These are phyloP conservation scores for Solanum infundibuliforme DNA, from an alignment of 257 asterid species.

Conservation along the genomic window DNA sequence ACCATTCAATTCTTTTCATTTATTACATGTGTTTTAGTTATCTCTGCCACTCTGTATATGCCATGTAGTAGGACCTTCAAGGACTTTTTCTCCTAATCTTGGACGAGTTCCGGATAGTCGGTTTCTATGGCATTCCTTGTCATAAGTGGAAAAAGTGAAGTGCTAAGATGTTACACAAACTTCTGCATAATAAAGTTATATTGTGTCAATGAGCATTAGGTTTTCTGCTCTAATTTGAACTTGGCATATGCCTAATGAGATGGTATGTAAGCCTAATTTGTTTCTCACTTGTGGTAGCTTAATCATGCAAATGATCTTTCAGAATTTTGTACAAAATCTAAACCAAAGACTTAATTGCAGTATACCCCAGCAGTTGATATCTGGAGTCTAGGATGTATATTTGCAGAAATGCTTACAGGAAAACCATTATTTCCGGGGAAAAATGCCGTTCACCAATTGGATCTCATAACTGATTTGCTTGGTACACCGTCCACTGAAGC, in stretches of 20 bases:
- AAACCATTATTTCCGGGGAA: constrained; percentile 87
- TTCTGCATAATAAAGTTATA: not conserved
- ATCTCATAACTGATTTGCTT: constrained; percentile 82
- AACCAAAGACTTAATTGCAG: constrained; percentile 28
- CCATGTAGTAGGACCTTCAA: not conserved
- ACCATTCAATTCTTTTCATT: not conserved
- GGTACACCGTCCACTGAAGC: constrained; percentile 78
- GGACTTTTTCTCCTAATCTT: not conserved
- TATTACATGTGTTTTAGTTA: not conserved
- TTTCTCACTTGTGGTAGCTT: not conserved
- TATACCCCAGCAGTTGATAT: constrained; percentile 93
- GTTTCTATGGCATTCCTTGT: not conserved
- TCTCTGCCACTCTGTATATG: not conserved
- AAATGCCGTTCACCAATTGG: constrained; percentile 86
- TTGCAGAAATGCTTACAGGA: constrained; percentile 81
- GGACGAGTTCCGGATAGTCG: not conserved
- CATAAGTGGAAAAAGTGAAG: not conserved
- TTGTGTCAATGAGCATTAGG: not conserved
- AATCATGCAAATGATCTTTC: not conserved
- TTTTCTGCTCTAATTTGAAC: not conserved
- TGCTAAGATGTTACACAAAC: not conserved
- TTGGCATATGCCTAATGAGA: not conserved
- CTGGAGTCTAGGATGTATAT: constrained; percentile 97
- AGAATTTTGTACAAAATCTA: not conserved
- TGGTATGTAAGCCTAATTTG: not conserved